These are phyloP conservation scores for Tulasnella sp. DNA, from an alignment of 768 basidiomycete genomes.

Conservation along the genomic window DNA sequence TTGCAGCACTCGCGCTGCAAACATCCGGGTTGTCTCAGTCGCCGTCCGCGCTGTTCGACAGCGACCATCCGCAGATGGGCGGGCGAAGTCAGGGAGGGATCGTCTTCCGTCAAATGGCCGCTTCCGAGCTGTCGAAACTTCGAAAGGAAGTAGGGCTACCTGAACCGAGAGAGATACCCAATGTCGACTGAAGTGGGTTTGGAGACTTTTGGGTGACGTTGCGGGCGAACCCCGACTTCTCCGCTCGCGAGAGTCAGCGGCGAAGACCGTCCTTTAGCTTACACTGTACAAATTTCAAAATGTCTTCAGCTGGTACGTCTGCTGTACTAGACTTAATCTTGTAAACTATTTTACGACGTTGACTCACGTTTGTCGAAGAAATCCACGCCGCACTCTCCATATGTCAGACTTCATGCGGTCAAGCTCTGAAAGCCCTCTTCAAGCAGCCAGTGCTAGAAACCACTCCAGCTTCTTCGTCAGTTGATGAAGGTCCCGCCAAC, in stretches of 20 bases:
- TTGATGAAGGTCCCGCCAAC: background rate
- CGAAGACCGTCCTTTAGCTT: background rate
- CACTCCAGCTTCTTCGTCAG: background rate
- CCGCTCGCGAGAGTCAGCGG: background rate
- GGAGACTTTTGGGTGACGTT: background rate
- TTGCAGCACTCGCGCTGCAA: constrained; percentile 67
- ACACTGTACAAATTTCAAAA: background rate
- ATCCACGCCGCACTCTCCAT: background rate
- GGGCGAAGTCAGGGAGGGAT: constrained; percentile 44
- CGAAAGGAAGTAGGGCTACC: background rate
- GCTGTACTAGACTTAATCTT: background rate
- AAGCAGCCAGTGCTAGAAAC: background rate
- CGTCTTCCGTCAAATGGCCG: constrained; percentile 28
- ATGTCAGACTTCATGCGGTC: background rate
- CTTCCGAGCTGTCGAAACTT: background rate
- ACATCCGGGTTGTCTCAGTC: constrained; percentile 70
- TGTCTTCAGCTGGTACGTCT: background rate
- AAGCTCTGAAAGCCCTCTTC: background rate
- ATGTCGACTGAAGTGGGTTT: background rate
- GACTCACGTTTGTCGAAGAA: background rate
- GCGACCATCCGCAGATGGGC: constrained; percentile 47
- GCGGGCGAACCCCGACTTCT: background rate
- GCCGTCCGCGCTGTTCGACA: constrained; percentile 61
- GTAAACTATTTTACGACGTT: background rate
- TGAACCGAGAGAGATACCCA: background rate